A percentile compares a stretch with the other conserved stretches of the same genome.
phyloP scores from a whole-genome alignment of 2,329 filamentous ascomycete species.

The Trichoderma gracile region DNA sequence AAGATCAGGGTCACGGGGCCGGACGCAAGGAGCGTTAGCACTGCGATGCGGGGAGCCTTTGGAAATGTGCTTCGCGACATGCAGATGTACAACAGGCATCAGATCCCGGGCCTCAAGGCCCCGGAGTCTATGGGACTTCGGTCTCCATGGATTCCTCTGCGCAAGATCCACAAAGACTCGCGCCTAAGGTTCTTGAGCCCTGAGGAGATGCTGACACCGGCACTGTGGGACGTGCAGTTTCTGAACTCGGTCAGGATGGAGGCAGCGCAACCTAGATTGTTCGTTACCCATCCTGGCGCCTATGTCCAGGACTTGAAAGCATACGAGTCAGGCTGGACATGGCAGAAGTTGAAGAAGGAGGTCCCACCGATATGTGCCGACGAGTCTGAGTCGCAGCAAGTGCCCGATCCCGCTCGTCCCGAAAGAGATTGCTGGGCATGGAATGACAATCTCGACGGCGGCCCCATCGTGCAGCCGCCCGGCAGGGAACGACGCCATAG shows the following conservation, averaged over 20 bases:
- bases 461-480: constrained; percentile 48
- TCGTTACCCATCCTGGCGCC: constrained; percentile 72
- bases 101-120: constrained; percentile 35
- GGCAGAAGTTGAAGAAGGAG: constrained; percentile 63
- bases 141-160: constrained; percentile 71
- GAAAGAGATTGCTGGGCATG: constrained; percentile 66
- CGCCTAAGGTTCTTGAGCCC: constrained; percentile 69
- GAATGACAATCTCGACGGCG: constrained; percentile 63
- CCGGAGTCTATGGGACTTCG: constrained; percentile 60
- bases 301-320: constrained; percentile 66
- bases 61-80: constrained; percentile 54
- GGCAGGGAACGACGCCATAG: constrained; percentile 47
- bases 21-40: constrained; percentile 67
- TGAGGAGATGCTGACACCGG: constrained; percentile 71
- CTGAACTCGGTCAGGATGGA: constrained; percentile 74
- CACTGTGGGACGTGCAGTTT: constrained; percentile 71
- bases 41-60: constrained; percentile 64
- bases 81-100: constrained; percentile 38
- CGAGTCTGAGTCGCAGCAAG: constrained; percentile 46
- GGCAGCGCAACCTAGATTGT: constrained; percentile 65
- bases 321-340: constrained; percentile 63
- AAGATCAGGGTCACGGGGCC: constrained; percentile 61
- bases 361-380: constrained; percentile 59
- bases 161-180: constrained; percentile 74
- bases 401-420: constrained; percentile 61